phyloP scores from a whole-genome alignment of 352 stramenopile species.

The Globisporangium nodosum region DNA sequence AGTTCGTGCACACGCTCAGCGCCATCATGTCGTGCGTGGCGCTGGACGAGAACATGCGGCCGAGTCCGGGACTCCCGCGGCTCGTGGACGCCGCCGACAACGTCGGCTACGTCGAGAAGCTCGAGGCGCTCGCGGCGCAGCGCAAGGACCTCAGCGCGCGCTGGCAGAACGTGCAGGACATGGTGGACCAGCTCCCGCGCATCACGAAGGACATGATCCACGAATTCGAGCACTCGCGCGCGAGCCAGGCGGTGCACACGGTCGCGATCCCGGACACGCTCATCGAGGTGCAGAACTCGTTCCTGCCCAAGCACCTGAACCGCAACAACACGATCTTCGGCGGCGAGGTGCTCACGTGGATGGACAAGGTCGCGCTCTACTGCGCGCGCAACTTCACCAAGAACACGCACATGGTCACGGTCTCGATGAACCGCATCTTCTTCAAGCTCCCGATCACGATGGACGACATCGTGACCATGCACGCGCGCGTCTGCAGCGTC shows the following conservation, averaged over 20 bases:
- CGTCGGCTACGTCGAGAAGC: constrained; percentile 37
- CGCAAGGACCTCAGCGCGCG: constrained; percentile 54
- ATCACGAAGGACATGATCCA: constrained; percentile 62
- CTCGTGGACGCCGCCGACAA: constrained; percentile 30
- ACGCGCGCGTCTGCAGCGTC: constrained; percentile 20
- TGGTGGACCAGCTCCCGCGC: constrained; percentile 52
- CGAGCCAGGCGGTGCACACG: constrained; percentile 31
- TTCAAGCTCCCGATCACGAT: constrained; percentile 26
- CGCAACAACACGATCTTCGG: constrained; percentile 17
- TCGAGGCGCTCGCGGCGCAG: constrained; percentile 51
- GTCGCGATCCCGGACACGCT: constrained; percentile 55
- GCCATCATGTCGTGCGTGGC: constrained; percentile 72
- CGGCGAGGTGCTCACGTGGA: constrained; percentile 9
- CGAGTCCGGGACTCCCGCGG: constrained; percentile 42
- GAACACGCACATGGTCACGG: constrained; percentile 21
- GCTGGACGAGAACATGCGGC: constrained; percentile 57
- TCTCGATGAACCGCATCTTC: constrained; percentile 24
- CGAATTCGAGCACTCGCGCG: constrained; percentile 24
- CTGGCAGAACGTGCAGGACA: constrained; percentile 60
- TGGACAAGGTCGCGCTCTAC: constrained; percentile 22
- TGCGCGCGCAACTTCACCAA: constrained; percentile 25
- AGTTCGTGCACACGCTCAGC: constrained; percentile 62
- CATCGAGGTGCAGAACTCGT: constrained; percentile 71
- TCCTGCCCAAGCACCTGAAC: constrained; percentile 69
- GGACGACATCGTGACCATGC: constrained; percentile 25